A percentile compares a stretch with the other conserved stretches of the same genome.
Evolutionary conservation across 2,329 filamentous ascomycete genomes (phyloP).

Genomic region (Nannizziopsis barbatae): DNA sequence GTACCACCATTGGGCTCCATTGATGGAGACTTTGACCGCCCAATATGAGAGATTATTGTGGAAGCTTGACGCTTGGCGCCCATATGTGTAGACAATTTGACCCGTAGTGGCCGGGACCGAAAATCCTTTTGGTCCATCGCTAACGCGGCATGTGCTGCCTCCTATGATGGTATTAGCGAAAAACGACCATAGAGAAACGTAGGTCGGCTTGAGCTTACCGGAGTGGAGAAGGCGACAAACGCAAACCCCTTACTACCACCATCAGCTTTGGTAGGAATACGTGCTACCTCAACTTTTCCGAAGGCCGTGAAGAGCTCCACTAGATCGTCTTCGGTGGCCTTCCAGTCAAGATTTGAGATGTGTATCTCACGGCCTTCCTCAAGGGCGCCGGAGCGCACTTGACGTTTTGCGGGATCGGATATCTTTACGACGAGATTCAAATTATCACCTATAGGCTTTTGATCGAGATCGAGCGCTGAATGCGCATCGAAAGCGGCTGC

Average conservation of each 20-base stretch:
- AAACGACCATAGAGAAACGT: background rate
- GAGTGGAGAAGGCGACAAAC: conserved; percentile 65
- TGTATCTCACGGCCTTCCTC: conserved; percentile 84
- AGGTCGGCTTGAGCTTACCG: conserved; percentile 30
- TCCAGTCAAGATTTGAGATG: conserved; percentile 56
- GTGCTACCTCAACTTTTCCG: conserved; percentile 61
- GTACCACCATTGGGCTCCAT: conserved; percentile 26
- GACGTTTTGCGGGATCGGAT: conserved; percentile 69
- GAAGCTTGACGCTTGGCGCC: conserved; percentile 35
- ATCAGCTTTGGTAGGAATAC: conserved; percentile 56
- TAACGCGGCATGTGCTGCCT: conserved; percentile 54
- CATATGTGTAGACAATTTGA: conserved; percentile 44
- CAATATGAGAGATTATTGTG: conserved; percentile 35
- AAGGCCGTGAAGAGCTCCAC: conserved; percentile 61
- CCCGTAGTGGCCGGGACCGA: conserved; percentile 54
- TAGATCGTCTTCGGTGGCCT: conserved; percentile 56
- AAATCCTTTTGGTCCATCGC: conserved; percentile 62
- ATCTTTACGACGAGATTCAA: conserved; percentile 66
- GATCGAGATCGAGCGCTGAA: conserved; percentile 62
- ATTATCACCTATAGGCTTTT: conserved; percentile 54
- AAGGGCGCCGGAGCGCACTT: conserved; percentile 65
- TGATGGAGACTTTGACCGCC: conserved; percentile 27
- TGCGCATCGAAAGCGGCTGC: conserved; percentile 55
- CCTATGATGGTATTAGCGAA: conserved; percentile 27
- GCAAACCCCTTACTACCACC: conserved; percentile 66